A percentile compares a stretch with the other conserved stretches of the same genome.
phyloP scores from a whole-genome alignment of 2,329 filamentous ascomycete species.

The Trichoderma sp. region DNA sequence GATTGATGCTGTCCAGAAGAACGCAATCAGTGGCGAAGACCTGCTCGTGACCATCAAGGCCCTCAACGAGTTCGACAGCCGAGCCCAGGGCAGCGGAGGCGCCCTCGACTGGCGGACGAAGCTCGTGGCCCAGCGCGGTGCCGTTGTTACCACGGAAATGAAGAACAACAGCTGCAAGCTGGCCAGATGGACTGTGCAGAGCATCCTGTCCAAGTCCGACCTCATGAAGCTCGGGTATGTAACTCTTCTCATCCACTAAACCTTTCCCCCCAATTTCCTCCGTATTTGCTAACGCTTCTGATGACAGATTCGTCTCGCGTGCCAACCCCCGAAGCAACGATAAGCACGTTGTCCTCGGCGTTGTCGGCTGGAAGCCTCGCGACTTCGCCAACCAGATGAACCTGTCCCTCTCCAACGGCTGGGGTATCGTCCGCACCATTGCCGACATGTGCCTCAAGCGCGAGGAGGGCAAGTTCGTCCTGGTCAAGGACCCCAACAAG shows the following conservation, averaged over 20 bases:
- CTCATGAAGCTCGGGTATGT: constrained; percentile 93
- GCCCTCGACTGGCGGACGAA: constrained; percentile 97
- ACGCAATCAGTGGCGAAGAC: constrained; percentile 85
- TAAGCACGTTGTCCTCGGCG: constrained; percentile 91
- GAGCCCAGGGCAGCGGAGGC: constrained; percentile 90
- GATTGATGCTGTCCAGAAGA: constrained; percentile 93
- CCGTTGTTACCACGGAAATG: constrained; percentile 98
- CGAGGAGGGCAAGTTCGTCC: constrained; percentile 76
- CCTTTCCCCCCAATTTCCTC: neutral
- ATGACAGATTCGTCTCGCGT: constrained; percentile 82
- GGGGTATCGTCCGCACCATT: constrained; percentile 98
- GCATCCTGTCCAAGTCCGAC: constrained; percentile 94
- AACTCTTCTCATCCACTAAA: constrained; percentile 23
- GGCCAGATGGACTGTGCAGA: constrained; percentile 94
- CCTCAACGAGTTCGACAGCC: constrained; percentile 98
- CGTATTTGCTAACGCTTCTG: constrained; percentile 19
- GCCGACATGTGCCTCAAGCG: constrained; percentile 86
- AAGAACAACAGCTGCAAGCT: constrained; percentile 99
- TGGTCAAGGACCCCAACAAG: constrained; percentile 94
- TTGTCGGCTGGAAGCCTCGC: constrained; percentile 94
- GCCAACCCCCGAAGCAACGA: constrained; percentile 88
- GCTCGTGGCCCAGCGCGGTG: constrained; percentile 89
- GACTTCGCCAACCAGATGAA: constrained; percentile 99
- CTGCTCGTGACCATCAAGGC: constrained; percentile 91
- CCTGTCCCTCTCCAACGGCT: constrained; percentile 91